Conservation (phyloP, 2,329 filamentous ascomycete species). For the Cercospora sp. region DNA sequence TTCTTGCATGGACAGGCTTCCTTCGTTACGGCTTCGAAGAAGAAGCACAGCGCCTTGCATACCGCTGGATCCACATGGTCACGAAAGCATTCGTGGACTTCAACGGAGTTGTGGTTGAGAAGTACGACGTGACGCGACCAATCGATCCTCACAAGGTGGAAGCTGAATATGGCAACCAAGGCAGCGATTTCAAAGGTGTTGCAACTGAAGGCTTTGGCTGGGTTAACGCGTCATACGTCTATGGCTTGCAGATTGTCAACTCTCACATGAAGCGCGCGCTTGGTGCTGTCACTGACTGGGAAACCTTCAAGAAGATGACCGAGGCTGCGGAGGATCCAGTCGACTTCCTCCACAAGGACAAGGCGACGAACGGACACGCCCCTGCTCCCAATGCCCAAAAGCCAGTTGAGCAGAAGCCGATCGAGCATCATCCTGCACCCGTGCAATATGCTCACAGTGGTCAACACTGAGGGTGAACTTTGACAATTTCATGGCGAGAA, state of each 20-base stretch:
- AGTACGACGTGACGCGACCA: conserved; percentile 92
- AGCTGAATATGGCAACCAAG: conserved; percentile 97
- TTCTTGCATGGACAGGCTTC: conserved; percentile 92
- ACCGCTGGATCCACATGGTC: conserved; percentile 98
- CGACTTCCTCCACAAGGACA: conserved; percentile 13
- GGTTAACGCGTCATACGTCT: conserved; percentile 98
- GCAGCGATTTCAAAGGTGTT: conserved; percentile 90
- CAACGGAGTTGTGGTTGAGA: conserved; percentile 97
- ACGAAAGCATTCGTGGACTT: conserved; percentile 98
- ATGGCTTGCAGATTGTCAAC: conserved; percentile 83
- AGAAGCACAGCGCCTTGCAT: conserved; percentile 84
- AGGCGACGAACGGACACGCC: not conserved
- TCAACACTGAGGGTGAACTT: not conserved
- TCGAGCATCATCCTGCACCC: conserved; percentile 20
- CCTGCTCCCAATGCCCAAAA: conserved; percentile 1
- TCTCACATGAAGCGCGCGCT: conserved; percentile 87
- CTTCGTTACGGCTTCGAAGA: conserved; percentile 88
- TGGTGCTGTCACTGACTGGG: conserved; percentile 82
- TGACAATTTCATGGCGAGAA: not conserved
- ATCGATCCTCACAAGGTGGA: conserved; percentile 91
- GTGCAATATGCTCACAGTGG: conserved; percentile 22
- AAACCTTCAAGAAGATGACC: conserved; percentile 69
- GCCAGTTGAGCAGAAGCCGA: not conserved
- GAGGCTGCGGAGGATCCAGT: conserved; percentile 25
- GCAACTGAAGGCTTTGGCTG: conserved; percentile 96